These are phyloP conservation scores for Kwoniella sp. DNA, from an alignment of 768 basidiomycete genomes.

Conservation along the genomic window DNA sequence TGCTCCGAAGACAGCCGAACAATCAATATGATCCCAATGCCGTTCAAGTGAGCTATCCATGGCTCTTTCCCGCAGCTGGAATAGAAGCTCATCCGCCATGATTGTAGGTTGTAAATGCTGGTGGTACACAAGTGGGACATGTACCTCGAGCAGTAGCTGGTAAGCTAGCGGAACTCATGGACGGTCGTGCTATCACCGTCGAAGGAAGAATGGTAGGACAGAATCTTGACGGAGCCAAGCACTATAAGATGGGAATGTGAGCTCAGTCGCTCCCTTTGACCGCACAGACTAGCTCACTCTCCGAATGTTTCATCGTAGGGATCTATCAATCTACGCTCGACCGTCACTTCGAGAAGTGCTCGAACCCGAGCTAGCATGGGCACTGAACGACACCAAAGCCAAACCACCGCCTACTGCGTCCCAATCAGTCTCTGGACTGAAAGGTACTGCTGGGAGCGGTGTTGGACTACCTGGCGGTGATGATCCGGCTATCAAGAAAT, in stretches of 20 bases:
- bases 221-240: slow-evolving; percentile 52
- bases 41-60: slow-evolving; percentile 36
- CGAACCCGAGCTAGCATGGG: slow-evolving; percentile 72
- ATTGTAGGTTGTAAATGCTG: slow-evolving; percentile 77
- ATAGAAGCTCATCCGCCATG: too few species aligned
- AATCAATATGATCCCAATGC: slow-evolving; percentile 61
- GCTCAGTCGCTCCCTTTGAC: neutral
- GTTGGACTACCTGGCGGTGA: slow-evolving; percentile 31
- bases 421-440: neutral
- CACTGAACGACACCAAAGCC: slow-evolving; percentile 69
- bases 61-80: too few species aligned
- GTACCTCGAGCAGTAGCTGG: slow-evolving; percentile 65
- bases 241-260: slow-evolving; percentile 26
- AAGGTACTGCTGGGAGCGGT: slow-evolving; percentile 22
- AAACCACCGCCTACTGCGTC: slow-evolving; percentile 54
- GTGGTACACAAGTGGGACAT: slow-evolving; percentile 75
- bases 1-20: slow-evolving; percentile 37
- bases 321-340: slow-evolving; percentile 71
- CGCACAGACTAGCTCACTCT: neutral
- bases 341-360: slow-evolving; percentile 65
- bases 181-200: slow-evolving; percentile 64
- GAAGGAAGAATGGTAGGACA: slow-evolving; percentile 66
- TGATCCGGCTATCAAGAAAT: slow-evolving; percentile 68
- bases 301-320: slow-evolving; percentile 57
- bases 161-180: slow-evolving; percentile 72